Evolutionary conservation across 352 stramenopile genomes (phyloP), one percentile per base, ranked within the genome.

Genomic region (Globisporangium radiosum): DNA sequence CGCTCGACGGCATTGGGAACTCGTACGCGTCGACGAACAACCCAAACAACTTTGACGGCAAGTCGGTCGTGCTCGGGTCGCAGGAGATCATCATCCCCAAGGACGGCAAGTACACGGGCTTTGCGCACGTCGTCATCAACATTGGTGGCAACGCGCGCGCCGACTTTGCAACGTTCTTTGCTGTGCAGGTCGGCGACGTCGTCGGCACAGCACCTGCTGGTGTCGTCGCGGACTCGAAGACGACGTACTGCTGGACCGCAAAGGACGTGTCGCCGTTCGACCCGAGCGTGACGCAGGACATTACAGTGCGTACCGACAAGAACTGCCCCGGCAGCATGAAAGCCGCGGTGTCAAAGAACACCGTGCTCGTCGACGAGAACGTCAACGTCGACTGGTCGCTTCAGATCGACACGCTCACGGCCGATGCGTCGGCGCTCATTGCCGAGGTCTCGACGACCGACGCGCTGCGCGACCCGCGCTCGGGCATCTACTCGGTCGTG

Each of bases 131-230:
- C 40, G 75, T 85, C 40, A 60, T 90, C 47, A 87, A 81, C 63
- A 73, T 90, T 14, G 75, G 65, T 1, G 80, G 71, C 52, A 81
- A 88, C 56, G 81, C 75, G 53, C 76, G 82, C 10, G 76, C 77
- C 43, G 80, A 92, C 61, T 92, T 90, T 40, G 73, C 87, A 4
- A 89, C 80, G 10, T 92, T 86, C 59, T 92, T 92, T 63, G 78
- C 81, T 6, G 76, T 89, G 33, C 82, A 90, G 50, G 75, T 92
- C 45, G 80, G 82, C 19, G 76, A 85, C 3, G 68, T 81, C 19
- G 75, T 79, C 49, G 80, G 80, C 40, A 81, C 71, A 4, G 70
- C 72, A 11, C 78, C 78, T 0, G 59, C 57, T 2, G 71, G 59
- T 51, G 79, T 91, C 57, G 65, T 59, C 37, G 71, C 69, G n/a